phyloP scores from a whole-genome alignment of 106 monocot genomes.

The Acorus gramineus region DNA sequence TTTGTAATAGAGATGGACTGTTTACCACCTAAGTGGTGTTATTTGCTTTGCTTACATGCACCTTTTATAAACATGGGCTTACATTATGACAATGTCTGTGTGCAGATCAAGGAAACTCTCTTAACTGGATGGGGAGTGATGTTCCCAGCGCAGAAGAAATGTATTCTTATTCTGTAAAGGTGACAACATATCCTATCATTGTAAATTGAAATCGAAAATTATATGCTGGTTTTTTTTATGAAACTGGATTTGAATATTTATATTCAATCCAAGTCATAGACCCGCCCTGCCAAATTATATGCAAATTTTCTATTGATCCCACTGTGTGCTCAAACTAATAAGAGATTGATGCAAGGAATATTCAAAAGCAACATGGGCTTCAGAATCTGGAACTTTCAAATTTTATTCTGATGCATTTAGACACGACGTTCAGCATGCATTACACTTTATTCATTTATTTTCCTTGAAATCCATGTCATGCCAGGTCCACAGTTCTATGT shows the following conservation, averaged over 20 bases:
- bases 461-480: not conserved
- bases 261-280: not conserved
- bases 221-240: not conserved
- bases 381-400: not conserved
- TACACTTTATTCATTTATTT: not conserved
- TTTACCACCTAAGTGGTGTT: no score
- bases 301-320: no score
- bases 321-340: no score
- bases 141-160: conserved; percentile 11
- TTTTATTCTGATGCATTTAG: not conserved
- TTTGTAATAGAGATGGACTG: no score
- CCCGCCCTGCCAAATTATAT: no score
- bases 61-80: no score
- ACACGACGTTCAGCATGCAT: not conserved
- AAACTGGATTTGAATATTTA: not conserved
- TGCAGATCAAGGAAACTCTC: no score
- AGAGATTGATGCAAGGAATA: no score
- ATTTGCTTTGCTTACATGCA: no score
- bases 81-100: no score
- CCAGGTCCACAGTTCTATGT: conserved; percentile 58
- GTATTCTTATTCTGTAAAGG: conserved; percentile 21
- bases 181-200: not conserved
- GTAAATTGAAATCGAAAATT: not conserved
- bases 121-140: conserved; percentile 29
- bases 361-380: no score